Evolutionary conservation across 352 stramenopile genomes (phyloP).

Genomic region (Globisporangium okanoganense): DNA sequence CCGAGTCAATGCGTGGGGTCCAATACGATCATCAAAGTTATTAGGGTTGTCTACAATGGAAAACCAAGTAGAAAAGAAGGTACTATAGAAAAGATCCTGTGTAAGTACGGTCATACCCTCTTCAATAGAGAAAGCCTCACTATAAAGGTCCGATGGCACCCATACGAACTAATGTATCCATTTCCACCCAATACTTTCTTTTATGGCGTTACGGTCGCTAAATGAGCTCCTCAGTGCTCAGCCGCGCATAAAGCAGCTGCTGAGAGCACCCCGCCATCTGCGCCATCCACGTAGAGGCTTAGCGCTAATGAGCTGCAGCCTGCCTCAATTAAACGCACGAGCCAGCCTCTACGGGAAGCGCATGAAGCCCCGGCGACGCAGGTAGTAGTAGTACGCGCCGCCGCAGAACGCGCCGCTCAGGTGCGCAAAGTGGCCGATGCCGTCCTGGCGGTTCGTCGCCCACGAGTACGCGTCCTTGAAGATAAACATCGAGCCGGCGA

Average conservation of each 20-base stretch:
- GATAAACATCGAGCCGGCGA: conserved; percentile 70
- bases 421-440: conserved; percentile 74
- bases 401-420: conserved; percentile 62
- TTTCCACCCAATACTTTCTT: not conserved
- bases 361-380: conserved; percentile 21
- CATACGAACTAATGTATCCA: not conserved
- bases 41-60: conserved; percentile 20
- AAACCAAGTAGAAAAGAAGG: conserved; percentile 23
- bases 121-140: not conserved
- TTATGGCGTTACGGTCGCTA: not conserved
- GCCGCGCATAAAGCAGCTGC: no score
- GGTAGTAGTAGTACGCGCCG: conserved; percentile 55
- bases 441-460: conserved; percentile 38
- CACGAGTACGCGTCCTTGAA: conserved; percentile 69
- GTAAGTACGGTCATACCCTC: conserved; percentile 18
- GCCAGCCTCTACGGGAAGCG: not conserved
- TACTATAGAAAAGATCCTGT: conserved; percentile 28
- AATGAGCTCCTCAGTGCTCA: not conserved
- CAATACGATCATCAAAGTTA: conserved; percentile 18
- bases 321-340: no score
- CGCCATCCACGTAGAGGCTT: not conserved
- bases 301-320: not conserved
- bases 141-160: not conserved
- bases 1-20: conserved; percentile 7
- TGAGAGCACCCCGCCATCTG: not conserved